Evolutionary conservation across 1,284 basidiomycete genomes (phyloP), one percentile per base, ranked within the genome.

Genomic region (Butyriboletus appendiculatus): DNA sequence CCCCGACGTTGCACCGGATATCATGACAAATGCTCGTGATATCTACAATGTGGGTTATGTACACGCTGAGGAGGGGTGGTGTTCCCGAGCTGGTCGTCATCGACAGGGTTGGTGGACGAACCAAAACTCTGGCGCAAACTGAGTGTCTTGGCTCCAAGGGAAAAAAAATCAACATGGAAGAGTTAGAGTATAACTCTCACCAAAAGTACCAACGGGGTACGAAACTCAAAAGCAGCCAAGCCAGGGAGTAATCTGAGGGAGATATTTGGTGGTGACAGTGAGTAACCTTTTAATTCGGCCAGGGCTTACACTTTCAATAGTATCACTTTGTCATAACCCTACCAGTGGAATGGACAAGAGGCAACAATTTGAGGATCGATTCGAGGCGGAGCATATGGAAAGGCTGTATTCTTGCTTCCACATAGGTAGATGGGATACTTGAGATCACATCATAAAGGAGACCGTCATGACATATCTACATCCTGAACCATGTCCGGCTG

Each of bases 391-490:
- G 15, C 18, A 30, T 30, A 28, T 30, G n/a, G 20, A 22, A 30
- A 37, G 22, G 20, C 2, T 6, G 22, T 42, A 18, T 18, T 32
- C 22, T 47, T 22, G 22, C 30, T 45, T 38, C 15, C 20, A 45
- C 24, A 26, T 15, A 38, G 15, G 32, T n/a, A 28, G 12, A 3
- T 20, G 37, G 39, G 35, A 44, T 40, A 43, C 32, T 33, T 14
- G 32, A 45, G 45, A 42, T 47, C 22, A 45, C 22, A 40, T 26
- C 35, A 26, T 9, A 35, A 26, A 37, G 24, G 40, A 42, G 28
- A 8, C 10, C 39, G 45, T 79, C 66, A 84, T 53, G 73, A 72
- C 82, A 88, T 85, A 47, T 80, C 77, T 53, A 88, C 74, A 65
- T 85, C 86, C 48, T 76, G 75, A 58, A 84, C 79, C 24, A 63